phyloP scores from a whole-genome alignment of 495 filamentous ascomycete genomes.

The Aspergillus funiculosus region DNA sequence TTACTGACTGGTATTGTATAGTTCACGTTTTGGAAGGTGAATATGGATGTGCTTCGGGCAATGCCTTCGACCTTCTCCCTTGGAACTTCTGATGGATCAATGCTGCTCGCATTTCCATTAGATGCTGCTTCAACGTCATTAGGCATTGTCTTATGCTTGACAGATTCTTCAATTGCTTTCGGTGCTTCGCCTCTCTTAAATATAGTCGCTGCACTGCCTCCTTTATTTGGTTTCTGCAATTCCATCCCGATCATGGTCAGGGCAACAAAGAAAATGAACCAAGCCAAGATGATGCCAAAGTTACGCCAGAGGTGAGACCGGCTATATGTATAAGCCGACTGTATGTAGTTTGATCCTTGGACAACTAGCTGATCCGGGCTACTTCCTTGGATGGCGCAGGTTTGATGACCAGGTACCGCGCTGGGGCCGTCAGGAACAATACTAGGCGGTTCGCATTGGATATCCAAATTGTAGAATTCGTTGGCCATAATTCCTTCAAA shows the following conservation, averaged over 20 bases:
- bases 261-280: slow-evolving; percentile 48
- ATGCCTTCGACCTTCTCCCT: slow-evolving; percentile 36
- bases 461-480: slow-evolving; percentile 44
- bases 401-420: slow-evolving; percentile 50
- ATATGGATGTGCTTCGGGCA: slow-evolving; percentile 55
- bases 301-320: slow-evolving; percentile 58
- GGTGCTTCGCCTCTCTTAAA: slow-evolving; percentile 61
- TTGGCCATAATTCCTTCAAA: slow-evolving; percentile 66
- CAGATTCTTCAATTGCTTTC: slow-evolving; percentile 42
- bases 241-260: slow-evolving; percentile 62
- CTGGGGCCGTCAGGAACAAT: slow-evolving; percentile 57
- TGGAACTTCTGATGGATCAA: slow-evolving; percentile 21
- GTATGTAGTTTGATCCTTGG: slow-evolving; percentile 47
- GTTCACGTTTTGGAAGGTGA: slow-evolving; percentile 75
- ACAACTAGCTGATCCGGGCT: slow-evolving; percentile 46
- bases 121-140: slow-evolving; percentile 47
- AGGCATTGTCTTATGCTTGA: slow-evolving; percentile 27
- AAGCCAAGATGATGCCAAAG: slow-evolving; percentile 55
- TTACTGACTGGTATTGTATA: slow-evolving; percentile 64
- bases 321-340: slow-evolving; percentile 48
- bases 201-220: slow-evolving; percentile 63
- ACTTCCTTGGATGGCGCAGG: slow-evolving; percentile 56
- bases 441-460: slow-evolving; percentile 48
- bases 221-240: slow-evolving; percentile 62
- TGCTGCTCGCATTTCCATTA: slow-evolving; percentile 22